Evolutionary conservation across 768 basidiomycete genomes (phyloP), one percentile per base, ranked within the genome.

Genomic region (Coprinopsis marcescibilis): DNA sequence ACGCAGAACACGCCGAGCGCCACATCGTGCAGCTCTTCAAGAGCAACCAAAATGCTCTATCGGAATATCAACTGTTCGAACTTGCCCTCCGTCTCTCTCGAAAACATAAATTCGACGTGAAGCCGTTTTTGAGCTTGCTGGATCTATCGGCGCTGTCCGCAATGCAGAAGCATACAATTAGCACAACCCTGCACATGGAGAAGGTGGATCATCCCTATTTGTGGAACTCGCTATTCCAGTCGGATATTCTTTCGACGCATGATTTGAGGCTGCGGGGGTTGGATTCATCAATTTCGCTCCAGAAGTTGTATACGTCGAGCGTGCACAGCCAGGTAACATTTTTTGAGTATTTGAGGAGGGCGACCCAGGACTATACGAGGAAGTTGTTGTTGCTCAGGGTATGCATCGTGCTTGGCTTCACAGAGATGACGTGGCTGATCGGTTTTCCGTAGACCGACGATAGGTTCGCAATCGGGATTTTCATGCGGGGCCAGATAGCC

Each of bases 201-300:
- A 62, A 60, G 2, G 57, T 66, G 4, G 66, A 73, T 15, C 65
- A 78, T 54, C 66, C 73, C 1, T 67, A 71, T 33, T 62, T 83
- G 35, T 85, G 81, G 80, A 83, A 83, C 52, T 83, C 80, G 1
- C 64, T 85, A 3, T 56, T 79, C 48, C 71, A 72, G 1, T 85
- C 83, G 0, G 78, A 82, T 47, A 78, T 84, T 20, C 57, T 85
- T 45, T 71, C 66, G 0, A 55, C 61, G 3, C 56, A 64, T 20
- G 80, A 83, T 53, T 58, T 85, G 11, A 71, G 71, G 45, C 70
- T 76, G 36, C 65, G 76, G 17, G 63, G 72, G 4, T 65, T 85
- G 8, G 61, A 70, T 30, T 71, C 68, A 2, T 78, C 80, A 7
- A 71, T 81, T 46, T 67, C 73, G 0, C 64, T 84, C 34, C 81